phyloP scores from a whole-genome alignment of 2,329 filamentous ascomycete genomes.

The Aureobasidium sp. region DNA sequence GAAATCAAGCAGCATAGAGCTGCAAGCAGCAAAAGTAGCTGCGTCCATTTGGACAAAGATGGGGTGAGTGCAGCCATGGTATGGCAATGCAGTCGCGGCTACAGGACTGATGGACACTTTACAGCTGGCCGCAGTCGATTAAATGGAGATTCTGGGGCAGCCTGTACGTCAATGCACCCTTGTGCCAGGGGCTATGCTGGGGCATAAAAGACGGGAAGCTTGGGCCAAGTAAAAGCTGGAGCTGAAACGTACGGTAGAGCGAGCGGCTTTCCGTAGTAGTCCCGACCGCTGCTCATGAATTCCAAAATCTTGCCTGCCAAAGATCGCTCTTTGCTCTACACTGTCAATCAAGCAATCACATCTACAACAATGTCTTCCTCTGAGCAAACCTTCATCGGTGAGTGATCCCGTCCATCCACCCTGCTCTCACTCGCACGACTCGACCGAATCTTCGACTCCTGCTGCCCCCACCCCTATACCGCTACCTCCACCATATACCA shows the following conservation, averaged over 20 bases:
- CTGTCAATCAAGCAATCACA: slow-evolving; percentile 26
- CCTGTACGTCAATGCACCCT: background rate
- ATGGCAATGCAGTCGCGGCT: background rate
- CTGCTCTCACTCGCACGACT: background rate
- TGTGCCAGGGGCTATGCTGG: background rate
- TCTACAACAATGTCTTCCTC: slow-evolving; percentile 46
- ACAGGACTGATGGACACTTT: background rate
- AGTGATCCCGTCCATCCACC: no score
- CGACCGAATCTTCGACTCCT: background rate
- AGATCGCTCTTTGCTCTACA: slow-evolving; percentile 29
- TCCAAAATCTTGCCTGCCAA: slow-evolving; percentile 5
- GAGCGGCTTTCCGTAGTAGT: background rate
- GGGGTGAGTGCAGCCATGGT: slow-evolving; percentile 19
- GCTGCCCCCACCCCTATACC: no score
- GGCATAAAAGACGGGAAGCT: background rate
- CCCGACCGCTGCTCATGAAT: slow-evolving; percentile 1
- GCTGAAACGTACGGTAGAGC: background rate
- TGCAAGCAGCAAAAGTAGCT: slow-evolving; percentile 54
- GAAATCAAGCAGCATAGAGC: slow-evolving; percentile 55
- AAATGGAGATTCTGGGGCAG: background rate
- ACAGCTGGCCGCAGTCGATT: background rate
- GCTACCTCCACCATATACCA: background rate
- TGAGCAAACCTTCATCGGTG: slow-evolving; percentile 68
- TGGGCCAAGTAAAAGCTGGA: slow-evolving; percentile 3
- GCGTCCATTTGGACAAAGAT: slow-evolving; percentile 57